Evolutionary conservation across 2,329 filamentous ascomycete species (phyloP), one percentile per base, ranked within the genome.

Genomic region (Stagonosporopsis rhizophila): DNA sequence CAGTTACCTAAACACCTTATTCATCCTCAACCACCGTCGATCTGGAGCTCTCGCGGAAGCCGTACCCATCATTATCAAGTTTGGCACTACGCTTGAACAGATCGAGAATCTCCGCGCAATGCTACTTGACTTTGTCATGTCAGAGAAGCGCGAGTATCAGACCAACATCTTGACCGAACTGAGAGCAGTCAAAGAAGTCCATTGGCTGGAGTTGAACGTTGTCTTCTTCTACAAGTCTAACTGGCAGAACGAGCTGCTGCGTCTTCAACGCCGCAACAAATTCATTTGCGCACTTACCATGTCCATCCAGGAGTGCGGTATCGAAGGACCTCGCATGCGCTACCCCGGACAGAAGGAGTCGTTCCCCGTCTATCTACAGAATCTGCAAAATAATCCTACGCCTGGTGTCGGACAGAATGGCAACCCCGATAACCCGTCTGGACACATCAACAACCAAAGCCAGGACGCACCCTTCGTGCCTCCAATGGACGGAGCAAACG

Each of bases 151-250:
- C 52, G 94, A 97, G 70, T 96, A 91, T 72, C 90, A 94, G 66
- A 82, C 83, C 59, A 94, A 93, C 63, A 92, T 96, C 54, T 84
- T 96, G 34, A 96, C 91, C 0, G 92, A 96, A 76, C 81, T 98
- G 65, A 86, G 85, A 22, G 86, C 87, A 8, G 87, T 98, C 47
- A 87, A 88, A 22, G 89, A 96, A 67, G 91, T 92, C 32, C 91
- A 94, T 72, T 90, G 89, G 6, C 88, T 96, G 70, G 92, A 88
- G 4, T 84, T 97, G 70, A 97, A 96, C 76, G 87, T 98, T 53
- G 88, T 97, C 69, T 96, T 96, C 81, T 97, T 97, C 81, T 96
- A 97, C 84, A 97, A 97, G 77, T 92, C 89, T 56, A 97, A 94
- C 75, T 97, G 90, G 85, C 94, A 98, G 74, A 97, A 97, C 72